Evolutionary conservation across 805 yeast species (phyloP).

Genomic region (Ogataea pignaliae): DNA sequence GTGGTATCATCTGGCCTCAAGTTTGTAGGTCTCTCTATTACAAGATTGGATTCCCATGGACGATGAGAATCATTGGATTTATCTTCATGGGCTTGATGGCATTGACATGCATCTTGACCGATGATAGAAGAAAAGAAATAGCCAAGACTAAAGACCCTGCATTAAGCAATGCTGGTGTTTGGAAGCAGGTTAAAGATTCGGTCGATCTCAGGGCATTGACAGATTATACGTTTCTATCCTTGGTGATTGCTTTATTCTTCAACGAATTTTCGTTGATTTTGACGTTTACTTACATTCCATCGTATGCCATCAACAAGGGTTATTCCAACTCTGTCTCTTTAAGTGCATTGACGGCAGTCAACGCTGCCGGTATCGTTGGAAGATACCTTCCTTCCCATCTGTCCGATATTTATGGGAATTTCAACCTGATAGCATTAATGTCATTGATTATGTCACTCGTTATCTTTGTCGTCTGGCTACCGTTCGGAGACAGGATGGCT

Average conservation of each 20-base stretch:
- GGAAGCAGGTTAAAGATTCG: slow-evolving; percentile 21
- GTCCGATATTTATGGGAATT: slow-evolving; percentile 43
- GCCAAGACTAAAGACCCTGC: slow-evolving; percentile 9
- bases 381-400: slow-evolving; percentile 41
- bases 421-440: slow-evolving; percentile 35
- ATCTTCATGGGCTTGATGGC: slow-evolving; percentile 32
- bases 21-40: slow-evolving; percentile 46
- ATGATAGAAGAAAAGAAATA: slow-evolving; percentile 25
- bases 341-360: slow-evolving; percentile 40
- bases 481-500: slow-evolving; percentile 44
- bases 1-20: slow-evolving; percentile 53
- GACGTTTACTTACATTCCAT: slow-evolving; percentile 49
- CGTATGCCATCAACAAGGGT: slow-evolving; percentile 52
- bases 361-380: slow-evolving; percentile 41
- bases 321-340: slow-evolving; percentile 37
- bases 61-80: slow-evolving; percentile 50
- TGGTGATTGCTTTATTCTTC: slow-evolving; percentile 39
- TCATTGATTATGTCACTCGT: slow-evolving; percentile 39
- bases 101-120: slow-evolving; percentile 30
- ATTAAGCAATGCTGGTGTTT: slow-evolving; percentile 8
- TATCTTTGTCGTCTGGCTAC: slow-evolving; percentile 55
- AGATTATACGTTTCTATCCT: slow-evolving; percentile 38
- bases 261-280: slow-evolving; percentile 51
- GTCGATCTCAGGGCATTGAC: slow-evolving; percentile 37
- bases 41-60: slow-evolving; percentile 56